Evolutionary conservation across 1,284 basidiomycete species (phyloP).

Genomic region (Apiotrichum siamense): DNA sequence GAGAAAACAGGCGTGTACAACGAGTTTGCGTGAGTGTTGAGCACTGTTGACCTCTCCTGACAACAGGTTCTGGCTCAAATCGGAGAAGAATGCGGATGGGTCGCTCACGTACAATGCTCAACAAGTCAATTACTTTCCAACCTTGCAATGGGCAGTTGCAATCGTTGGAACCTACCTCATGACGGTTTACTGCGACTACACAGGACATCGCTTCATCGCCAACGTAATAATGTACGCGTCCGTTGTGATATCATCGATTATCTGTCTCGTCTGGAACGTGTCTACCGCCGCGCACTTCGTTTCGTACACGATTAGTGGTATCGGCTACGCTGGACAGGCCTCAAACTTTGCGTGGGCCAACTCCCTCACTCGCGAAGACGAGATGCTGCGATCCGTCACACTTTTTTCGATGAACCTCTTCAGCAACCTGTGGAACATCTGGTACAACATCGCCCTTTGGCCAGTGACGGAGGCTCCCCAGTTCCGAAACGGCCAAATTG

Average conservation of each 20-base stretch:
- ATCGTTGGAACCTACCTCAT: conserved; percentile 35
- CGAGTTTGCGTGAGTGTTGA: conserved; percentile 19
- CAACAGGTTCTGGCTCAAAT: conserved; percentile 27
- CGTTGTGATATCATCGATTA: conserved; percentile 28
- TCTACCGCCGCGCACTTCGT: conserved; percentile 29
- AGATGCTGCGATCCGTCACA: conserved; percentile 36
- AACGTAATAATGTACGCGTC: conserved; percentile 37
- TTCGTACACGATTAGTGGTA: conserved; percentile 33
- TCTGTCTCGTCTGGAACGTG: conserved; percentile 36
- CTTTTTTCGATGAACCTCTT: conserved; percentile 35
- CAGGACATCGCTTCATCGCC: conserved; percentile 37
- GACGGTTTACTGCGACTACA: conserved; percentile 32
- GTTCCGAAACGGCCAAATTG: conserved; percentile 41
- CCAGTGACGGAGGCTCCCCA: conserved; percentile 31
- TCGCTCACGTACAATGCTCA: conserved; percentile 1
- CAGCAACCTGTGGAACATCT: conserved; percentile 26
- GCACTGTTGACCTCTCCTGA: not conserved
- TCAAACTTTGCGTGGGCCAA: conserved; percentile 44
- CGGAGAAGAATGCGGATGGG: conserved; percentile 1
- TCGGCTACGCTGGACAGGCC: conserved; percentile 41
- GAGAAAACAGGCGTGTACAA: conserved; percentile 36
- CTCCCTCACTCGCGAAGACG: conserved; percentile 35
- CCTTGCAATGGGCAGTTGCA: conserved; percentile 29
- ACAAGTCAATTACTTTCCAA: conserved; percentile 34
- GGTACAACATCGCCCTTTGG: conserved; percentile 38